phyloP scores from a whole-genome alignment of 176 grass and related monocot genomes.

The Cenchrus purpureus region DNA sequence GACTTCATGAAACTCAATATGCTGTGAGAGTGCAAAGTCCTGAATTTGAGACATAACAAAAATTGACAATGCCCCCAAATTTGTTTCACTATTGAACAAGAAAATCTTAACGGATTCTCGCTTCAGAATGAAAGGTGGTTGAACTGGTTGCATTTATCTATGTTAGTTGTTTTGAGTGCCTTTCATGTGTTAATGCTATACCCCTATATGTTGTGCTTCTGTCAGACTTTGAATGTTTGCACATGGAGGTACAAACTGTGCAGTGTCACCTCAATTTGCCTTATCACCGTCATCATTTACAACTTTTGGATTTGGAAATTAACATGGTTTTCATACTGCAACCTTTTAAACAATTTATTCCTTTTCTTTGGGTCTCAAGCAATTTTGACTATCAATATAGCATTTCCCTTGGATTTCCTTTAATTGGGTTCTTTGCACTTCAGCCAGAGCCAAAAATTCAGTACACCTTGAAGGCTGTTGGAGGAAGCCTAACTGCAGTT shows the following conservation, averaged over 20 bases:
- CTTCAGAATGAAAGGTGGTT: no score
- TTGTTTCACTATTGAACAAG: no score
- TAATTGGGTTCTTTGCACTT: conserved; percentile 50
- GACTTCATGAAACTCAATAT: neutral
- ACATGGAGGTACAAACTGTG: neutral
- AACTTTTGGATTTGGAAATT: neutral
- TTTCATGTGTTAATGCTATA: neutral
- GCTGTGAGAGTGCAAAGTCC: neutral
- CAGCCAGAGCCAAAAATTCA: conserved; percentile 95
- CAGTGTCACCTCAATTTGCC: neutral
- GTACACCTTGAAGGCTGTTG: conserved; percentile 93
- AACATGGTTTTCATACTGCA: conserved; percentile 10
- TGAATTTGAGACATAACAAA: neutral
- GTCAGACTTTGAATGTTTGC: neutral
- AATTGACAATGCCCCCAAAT: no score
- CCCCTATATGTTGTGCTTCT: neutral
- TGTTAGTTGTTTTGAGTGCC: no score
- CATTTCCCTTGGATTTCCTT: conserved; percentile 36
- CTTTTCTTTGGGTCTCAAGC: neutral
- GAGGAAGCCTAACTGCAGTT: conserved; percentile 95
- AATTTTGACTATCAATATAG: neutral
- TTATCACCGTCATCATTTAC: neutral
- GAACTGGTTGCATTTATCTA: no score
- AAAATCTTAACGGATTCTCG: no score
- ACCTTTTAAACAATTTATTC: neutral